Conservation (phyloP, 2,329 filamentous ascomycete species). For the Colletotrichum acutatum region DNA sequence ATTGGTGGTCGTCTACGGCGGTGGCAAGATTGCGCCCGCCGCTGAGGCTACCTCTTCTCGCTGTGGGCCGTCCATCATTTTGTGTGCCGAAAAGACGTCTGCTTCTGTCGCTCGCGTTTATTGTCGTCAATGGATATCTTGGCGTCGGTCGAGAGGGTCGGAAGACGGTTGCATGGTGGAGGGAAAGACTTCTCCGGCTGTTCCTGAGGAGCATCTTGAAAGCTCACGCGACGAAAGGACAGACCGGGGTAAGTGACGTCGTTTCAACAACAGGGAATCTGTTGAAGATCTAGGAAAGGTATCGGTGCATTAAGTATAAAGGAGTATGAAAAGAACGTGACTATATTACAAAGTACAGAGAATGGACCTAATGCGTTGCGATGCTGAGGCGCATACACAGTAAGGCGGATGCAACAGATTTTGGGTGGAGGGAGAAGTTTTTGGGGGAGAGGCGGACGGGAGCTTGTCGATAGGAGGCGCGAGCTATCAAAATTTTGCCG, state of each 20-base stretch:
- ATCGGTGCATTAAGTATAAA: constrained; percentile 27
- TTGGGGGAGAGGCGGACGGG: neutral
- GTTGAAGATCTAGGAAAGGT: neutral
- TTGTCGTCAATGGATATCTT: neutral
- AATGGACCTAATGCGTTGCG: constrained; percentile 15
- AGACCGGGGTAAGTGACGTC: neutral
- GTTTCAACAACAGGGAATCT: constrained; percentile 20
- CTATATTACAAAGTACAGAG: constrained; percentile 33
- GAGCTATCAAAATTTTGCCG: constrained; percentile 20
- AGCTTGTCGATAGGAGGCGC: constrained; percentile 18
- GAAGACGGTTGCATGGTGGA: constrained; percentile 30
- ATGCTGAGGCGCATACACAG: neutral
- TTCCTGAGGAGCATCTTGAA: constrained; percentile 35
- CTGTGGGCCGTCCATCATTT: constrained; percentile 6
- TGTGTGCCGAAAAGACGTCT: constrained; percentile 22
- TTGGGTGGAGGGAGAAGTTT: neutral
- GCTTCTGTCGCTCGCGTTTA: neutral
- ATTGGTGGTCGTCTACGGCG: constrained; percentile 52
- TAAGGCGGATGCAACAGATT: neutral
- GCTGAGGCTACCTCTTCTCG: constrained; percentile 22
- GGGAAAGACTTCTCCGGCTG: constrained; percentile 29
- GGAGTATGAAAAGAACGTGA: constrained; percentile 6
- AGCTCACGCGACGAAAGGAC: constrained; percentile 6
- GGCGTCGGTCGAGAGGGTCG: constrained; percentile 19
- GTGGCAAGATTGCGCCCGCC: constrained; percentile 50